Evolutionary conservation across 352 stramenopile genomes (phyloP), one percentile per base, ranked within the genome.

Genomic region (Globisporangium abappressorium): DNA sequence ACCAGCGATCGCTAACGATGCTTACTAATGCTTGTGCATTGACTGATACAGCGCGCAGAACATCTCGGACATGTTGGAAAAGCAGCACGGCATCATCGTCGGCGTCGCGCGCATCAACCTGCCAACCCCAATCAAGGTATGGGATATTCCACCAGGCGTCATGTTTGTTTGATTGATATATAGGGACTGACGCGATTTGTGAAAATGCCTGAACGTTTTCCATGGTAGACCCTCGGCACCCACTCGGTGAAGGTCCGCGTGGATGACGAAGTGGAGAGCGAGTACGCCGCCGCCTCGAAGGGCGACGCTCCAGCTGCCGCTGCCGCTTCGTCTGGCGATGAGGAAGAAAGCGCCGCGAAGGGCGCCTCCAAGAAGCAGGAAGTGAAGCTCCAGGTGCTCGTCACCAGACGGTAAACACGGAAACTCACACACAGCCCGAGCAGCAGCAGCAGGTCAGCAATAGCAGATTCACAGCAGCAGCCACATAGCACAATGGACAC

Each of bases 31-130:
- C 9, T 26, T 30, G 18, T 20, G 9, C 14, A 24, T 49, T 65
- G 41, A 26, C 47, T 36, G 41, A 0, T 64, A 57, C 64, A 91
- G 81, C 47, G 84, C 82, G 26, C 75, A 93, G 73, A 90, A 93
- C 72, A 94, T 95, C 64, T 91, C 84, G 57, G 85, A 95, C 62
- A 91, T 89, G 81, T 64, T 95, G 22, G 85, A 94, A 67, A 94
- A 92, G 75, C 84, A 95, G 73, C 74, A 89, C 69, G 84, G 80
- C 47, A 84, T 95, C 60, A 84, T 93, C 57, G 85, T 95, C 57
- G 87, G 87, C 51, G 77, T 92, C 22, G 87, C 87, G 5, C 85
- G 87, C 57, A 89, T 95, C 54, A 72, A 92, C 41, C 72, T 95
- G 58, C 78, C 85, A 12, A 75, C 76, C 7, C 83, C 84, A 24